Evolutionary conservation across 106 monocot genomes (phyloP).

Genomic region (Triglochin maritima): DNA sequence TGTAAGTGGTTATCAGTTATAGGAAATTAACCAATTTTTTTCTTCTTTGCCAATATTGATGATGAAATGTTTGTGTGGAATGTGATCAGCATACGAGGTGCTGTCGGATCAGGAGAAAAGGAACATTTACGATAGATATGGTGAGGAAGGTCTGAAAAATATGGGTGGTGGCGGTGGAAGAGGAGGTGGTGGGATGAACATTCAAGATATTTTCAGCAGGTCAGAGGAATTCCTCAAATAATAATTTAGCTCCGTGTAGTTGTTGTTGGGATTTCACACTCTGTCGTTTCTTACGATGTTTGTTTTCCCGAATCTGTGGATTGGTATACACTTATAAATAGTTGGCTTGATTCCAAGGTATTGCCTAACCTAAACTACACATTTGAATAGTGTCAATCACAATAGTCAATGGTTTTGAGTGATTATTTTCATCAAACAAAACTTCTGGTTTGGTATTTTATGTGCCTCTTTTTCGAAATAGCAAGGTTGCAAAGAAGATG

Average conservation of each 20-base stretch:
- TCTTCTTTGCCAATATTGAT: neutral
- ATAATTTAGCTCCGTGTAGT: neutral
- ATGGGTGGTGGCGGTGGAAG: slow-evolving; percentile 51
- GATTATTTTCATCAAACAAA: too few relatives aligned
- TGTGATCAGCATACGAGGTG: slow-evolving; percentile 67
- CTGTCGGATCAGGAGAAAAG: slow-evolving; percentile 78
- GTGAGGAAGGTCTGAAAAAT: slow-evolving; percentile 91
- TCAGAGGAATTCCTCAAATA: slow-evolving; percentile 8
- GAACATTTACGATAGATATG: slow-evolving; percentile 28
- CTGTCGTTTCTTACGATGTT: too few relatives aligned
- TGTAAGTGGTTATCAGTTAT: too few relatives aligned
- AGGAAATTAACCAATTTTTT: neutral
- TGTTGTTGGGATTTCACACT: too few relatives aligned
- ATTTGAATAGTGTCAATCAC: too few relatives aligned
- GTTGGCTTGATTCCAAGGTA: too few relatives aligned
- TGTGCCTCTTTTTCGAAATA: too few relatives aligned
- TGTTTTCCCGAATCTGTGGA: too few relatives aligned
- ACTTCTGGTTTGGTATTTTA: neutral
- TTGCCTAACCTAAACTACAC: too few relatives aligned
- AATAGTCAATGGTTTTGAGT: too few relatives aligned
- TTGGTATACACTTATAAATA: too few relatives aligned
- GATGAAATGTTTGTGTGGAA: neutral
- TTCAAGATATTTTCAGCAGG: slow-evolving; percentile 89
- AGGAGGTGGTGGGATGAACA: slow-evolving; percentile 88
- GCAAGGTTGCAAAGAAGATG: too few relatives aligned